Conservation (phyloP, 192 early-diverging fungal species). For the Mortierella hygrophila region DNA sequence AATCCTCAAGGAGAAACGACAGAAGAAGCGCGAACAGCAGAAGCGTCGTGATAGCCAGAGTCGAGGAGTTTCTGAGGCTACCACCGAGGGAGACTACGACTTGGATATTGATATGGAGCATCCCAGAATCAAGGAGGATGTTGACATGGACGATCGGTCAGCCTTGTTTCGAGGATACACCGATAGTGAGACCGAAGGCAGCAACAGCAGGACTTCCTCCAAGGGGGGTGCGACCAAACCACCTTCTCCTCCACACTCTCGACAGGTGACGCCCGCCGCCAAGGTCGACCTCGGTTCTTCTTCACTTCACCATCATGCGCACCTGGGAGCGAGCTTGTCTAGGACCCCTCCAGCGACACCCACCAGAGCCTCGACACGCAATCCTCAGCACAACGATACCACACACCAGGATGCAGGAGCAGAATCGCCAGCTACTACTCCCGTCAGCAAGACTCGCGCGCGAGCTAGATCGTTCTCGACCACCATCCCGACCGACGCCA, state of each 20-base stretch:
- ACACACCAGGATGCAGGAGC: background rate
- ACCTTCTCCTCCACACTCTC: conserved; percentile 31
- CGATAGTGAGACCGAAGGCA: background rate
- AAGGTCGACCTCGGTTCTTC: background rate
- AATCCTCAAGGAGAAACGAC: conserved; percentile 30
- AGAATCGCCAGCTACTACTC: background rate
- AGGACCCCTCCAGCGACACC: conserved; percentile 39
- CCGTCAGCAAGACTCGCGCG: conserved; percentile 1
- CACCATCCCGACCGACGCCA: background rate
- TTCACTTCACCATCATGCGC: background rate
- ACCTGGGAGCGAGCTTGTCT: conserved; percentile 3
- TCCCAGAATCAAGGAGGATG: conserved; percentile 5
- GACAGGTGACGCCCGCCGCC: conserved; percentile 22
- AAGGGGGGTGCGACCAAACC: conserved; percentile 2
- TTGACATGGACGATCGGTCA: conserved; percentile 3
- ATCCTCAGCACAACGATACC: background rate
- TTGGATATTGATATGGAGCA: background rate
- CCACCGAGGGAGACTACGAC: conserved; percentile 10
- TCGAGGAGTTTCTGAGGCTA: conserved; percentile 13
- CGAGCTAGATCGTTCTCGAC: conserved; percentile 24
- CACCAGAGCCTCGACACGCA: background rate
- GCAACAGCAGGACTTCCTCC: background rate
- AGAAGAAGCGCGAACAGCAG: conserved; percentile 25
- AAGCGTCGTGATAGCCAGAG: background rate
- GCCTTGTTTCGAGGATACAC: background rate